A percentile compares a stretch with the other conserved stretches of the same genome.
These are phyloP conservation scores for Colletotrichum tamarilloi DNA, from an alignment of 2,329 filamentous ascomycete species.

Conservation along the genomic window DNA sequence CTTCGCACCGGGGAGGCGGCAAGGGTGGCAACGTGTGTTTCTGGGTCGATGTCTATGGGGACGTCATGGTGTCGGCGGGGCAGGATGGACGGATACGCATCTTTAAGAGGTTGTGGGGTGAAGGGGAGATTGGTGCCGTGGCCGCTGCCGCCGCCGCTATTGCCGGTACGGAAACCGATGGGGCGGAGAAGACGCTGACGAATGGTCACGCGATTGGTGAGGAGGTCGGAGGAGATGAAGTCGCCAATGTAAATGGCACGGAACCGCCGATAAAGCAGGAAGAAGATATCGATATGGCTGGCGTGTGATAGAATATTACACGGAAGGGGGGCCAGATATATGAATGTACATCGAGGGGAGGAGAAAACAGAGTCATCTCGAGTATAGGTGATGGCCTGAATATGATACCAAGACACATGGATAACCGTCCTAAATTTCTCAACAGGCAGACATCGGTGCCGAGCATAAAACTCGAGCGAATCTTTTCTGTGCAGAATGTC, in stretches of 20 bases:
- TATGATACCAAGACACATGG: slow-evolving; percentile 1
- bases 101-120: slow-evolving; percentile 49
- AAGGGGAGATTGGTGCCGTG: neutral
- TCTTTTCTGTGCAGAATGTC: neutral
- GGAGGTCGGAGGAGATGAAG: neutral
- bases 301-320: neutral
- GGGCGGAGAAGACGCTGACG: neutral
- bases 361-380: neutral
- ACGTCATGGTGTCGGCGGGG: slow-evolving; percentile 67
- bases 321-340: neutral
- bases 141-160: neutral
- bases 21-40: slow-evolving; percentile 65
- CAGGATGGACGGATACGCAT: slow-evolving; percentile 65
- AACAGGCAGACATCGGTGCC: neutral
- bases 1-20: neutral
- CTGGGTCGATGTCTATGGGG: slow-evolving; percentile 71
- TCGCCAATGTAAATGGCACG: neutral
- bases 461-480: neutral
- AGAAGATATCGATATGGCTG: slow-evolving; percentile 32
- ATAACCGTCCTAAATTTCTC: neutral
- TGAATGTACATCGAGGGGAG: neutral
- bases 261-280: slow-evolving; percentile 37
- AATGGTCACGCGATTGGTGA: slow-evolving; percentile 1
- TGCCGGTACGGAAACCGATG: neutral
- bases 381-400: neutral